phyloP scores from a whole-genome alignment of 2,329 filamentous ascomycete species.

The Dissoconium aciculare region DNA sequence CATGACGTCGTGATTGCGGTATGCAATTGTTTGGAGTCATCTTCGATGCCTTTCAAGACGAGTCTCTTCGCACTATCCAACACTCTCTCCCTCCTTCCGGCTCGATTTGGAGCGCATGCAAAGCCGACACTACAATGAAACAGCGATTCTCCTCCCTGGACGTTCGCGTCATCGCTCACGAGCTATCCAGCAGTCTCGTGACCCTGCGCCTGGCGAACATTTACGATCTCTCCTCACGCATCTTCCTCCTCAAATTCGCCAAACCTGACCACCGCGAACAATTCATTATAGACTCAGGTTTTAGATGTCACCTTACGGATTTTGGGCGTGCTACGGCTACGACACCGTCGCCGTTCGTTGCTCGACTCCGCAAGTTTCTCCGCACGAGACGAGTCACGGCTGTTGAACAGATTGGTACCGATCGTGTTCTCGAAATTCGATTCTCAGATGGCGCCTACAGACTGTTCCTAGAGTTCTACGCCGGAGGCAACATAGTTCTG shows the following conservation, averaged over 20 bases:
- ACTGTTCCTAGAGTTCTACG: constrained; percentile 89
- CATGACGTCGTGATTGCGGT: too few relatives aligned
- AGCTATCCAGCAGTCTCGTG: constrained; percentile 64
- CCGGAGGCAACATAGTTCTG: constrained; percentile 84
- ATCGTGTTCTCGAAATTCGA: constrained; percentile 79
- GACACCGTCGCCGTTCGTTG: constrained; percentile 72
- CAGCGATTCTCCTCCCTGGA: constrained; percentile 67
- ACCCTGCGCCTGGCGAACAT: constrained; percentile 78
- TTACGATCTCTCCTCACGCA: constrained; percentile 90
- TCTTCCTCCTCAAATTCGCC: constrained; percentile 87
- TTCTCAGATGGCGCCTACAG: constrained; percentile 86
- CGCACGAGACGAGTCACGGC: constrained; percentile 73
- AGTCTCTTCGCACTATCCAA: too few relatives aligned
- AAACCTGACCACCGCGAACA: constrained; percentile 82
- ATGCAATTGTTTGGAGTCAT: too few relatives aligned
- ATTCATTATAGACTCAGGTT: constrained; percentile 83
- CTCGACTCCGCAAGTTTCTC: constrained; percentile 69
- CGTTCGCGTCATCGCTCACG: constrained; percentile 78
- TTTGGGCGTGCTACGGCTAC: constrained; percentile 78
- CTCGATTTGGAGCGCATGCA: too few relatives aligned
- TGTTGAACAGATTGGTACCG: constrained; percentile 76
- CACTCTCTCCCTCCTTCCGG: too few relatives aligned
- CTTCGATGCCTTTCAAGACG: too few relatives aligned
- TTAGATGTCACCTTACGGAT: constrained; percentile 84
- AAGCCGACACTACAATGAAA: too few relatives aligned